These are phyloP conservation scores for Hypoxylon cercidicola DNA, from an alignment of 495 filamentous ascomycete species.

Conservation along the genomic window DNA sequence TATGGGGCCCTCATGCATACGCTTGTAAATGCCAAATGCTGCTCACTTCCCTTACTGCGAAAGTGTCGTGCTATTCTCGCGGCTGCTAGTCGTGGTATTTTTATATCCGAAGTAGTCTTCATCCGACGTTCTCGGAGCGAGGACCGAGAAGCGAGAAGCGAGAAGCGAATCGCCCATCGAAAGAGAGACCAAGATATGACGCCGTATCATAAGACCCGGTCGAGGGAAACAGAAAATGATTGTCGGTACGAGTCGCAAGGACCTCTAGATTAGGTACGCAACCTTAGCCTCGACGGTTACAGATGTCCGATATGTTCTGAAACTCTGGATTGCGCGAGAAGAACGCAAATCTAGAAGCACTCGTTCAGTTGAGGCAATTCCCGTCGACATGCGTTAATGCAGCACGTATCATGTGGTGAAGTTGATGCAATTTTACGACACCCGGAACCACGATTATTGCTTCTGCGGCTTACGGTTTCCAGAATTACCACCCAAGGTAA, in stretches of 20 bases:
- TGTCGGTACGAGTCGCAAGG: too few species aligned
- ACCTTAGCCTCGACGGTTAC: neutral
- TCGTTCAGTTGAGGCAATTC: conserved; percentile 9
- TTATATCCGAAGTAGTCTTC: conserved; percentile 2
- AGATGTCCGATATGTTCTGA: neutral
- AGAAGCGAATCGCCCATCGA: neutral
- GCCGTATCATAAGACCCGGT: too few species aligned
- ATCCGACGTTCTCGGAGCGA: neutral
- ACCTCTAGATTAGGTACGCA: too few species aligned
- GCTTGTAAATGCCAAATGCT: conserved; percentile 13
- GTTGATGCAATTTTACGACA: conserved; percentile 28
- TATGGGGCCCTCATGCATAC: conserved; percentile 14
- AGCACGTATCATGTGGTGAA: conserved; percentile 22
- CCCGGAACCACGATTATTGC: conserved; percentile 11
- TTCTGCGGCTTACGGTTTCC: conserved; percentile 4
- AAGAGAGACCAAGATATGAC: too few species aligned
- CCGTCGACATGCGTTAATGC: conserved; percentile 23
- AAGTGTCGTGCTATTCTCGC: neutral
- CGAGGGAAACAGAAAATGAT: too few species aligned
- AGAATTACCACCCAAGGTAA: neutral
- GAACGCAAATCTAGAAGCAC: conserved; percentile 5
- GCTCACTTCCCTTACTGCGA: conserved; percentile 7
- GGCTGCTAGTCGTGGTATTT: neutral
- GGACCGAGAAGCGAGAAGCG: neutral
- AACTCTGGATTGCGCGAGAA: conserved; percentile 9